Conservation (phyloP, 2,329 filamentous ascomycete species). For the Ascochyta viciae-villosae region DNA sequence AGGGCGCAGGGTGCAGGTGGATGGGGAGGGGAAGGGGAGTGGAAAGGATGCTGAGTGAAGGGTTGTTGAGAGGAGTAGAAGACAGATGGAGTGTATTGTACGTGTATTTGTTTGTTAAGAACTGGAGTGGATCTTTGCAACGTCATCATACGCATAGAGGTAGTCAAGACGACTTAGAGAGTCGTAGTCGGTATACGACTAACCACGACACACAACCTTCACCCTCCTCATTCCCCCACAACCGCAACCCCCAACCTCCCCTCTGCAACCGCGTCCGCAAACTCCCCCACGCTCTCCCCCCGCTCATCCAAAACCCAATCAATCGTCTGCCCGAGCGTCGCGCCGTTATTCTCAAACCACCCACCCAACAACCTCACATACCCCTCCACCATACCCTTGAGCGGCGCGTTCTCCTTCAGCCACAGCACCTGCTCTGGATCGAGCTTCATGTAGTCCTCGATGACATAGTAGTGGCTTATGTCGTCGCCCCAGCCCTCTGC, state of each 20-base stretch:
- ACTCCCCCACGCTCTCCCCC: constrained; percentile 58
- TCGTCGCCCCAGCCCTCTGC: constrained; percentile 71
- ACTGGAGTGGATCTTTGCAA: too few species aligned
- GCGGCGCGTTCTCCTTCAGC: constrained; percentile 62
- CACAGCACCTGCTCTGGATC: constrained; percentile 66
- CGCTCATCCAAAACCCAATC: constrained; percentile 63
- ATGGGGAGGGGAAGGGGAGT: background rate
- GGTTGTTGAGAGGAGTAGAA: background rate
- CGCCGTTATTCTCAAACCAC: constrained; percentile 70
- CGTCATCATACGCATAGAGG: too few species aligned
- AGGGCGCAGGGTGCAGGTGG: background rate
- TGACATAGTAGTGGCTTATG: constrained; percentile 68
- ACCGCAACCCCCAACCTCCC: constrained; percentile 72
- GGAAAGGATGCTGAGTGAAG: background rate
- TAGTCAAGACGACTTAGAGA: too few species aligned
- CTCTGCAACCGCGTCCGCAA: constrained; percentile 72
- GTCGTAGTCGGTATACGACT: too few species aligned
- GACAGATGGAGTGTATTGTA: background rate
- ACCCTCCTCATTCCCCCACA: background rate
- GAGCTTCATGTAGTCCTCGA: constrained; percentile 70
- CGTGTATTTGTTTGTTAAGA: background rate
- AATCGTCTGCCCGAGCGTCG: constrained; percentile 67
- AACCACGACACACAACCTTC: background rate
- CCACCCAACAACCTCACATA: constrained; percentile 59
- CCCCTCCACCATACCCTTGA: constrained; percentile 64